Percentiles rank a stretch among this genome's conserved stretches.
Evolutionary conservation across 805 yeast species (phyloP).

Genomic region (Suhomyces kilbournensis): DNA sequence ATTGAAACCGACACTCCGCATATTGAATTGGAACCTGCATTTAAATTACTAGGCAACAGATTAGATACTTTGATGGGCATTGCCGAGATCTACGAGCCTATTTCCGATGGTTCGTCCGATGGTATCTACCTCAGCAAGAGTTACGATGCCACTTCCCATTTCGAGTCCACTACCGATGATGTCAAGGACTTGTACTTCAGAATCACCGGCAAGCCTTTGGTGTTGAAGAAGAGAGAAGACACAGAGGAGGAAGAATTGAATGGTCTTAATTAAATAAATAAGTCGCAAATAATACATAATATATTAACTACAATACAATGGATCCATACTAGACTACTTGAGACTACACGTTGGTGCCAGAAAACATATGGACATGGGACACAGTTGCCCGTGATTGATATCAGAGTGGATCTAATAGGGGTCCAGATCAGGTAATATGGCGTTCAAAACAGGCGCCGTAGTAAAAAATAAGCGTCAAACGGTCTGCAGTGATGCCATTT

Average conservation of each 20-base stretch:
- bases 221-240: constrained; percentile 70
- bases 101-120: constrained; percentile 75
- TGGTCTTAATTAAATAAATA: constrained; percentile 16
- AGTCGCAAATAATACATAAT: background rate
- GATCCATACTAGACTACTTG: too few relatives aligned
- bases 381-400: background rate
- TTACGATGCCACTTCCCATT: constrained; percentile 93
- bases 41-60: constrained; percentile 78
- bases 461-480: background rate
- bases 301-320: background rate
- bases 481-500: background rate
- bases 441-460: background rate
- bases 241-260: constrained; percentile 56
- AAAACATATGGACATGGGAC: background rate
- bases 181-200: constrained; percentile 91
- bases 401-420: background rate
- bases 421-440: background rate
- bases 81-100: constrained; percentile 85
- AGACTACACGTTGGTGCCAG: too few relatives aligned
- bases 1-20: constrained; percentile 93
- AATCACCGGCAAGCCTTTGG: constrained; percentile 88
- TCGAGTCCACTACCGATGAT: constrained; percentile 94
- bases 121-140: constrained; percentile 81
- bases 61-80: constrained; percentile 91
- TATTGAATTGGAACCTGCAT: constrained; percentile 88